Base-by-base conservation (phyloP, 2,329 filamentous ascomycete genomes). In the Botrytis porri region DNA sequence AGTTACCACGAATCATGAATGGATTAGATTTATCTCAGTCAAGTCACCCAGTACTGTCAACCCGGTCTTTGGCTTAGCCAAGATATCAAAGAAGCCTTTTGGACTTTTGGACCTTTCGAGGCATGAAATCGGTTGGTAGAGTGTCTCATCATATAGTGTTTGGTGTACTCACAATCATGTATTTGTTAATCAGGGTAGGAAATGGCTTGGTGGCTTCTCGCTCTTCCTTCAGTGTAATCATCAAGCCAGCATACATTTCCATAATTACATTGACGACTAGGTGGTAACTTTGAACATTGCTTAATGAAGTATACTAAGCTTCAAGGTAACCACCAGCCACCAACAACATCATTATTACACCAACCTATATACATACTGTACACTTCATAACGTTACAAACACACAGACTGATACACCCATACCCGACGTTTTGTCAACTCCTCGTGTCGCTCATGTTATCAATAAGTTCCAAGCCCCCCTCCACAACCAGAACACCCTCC, bases 51-150 rank as follows among this genome's bases (percentile, higher is more conserved):
- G 39, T 71, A 65, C 43, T 59, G 43, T 35, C 61, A n/a, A 71
- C 70, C 70, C 70, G 70, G 70, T 71, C 70, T 25, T 48, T 71
- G 70, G 70, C 62, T 72, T 69, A 61, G 70, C 62, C 70, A 72
- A 72, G 70, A 60, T 32, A 43, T 71, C 59, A 29, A 37, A 45
- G 61, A 32, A 65, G 60, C 60, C 20, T 20, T 54, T 29, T 66
- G 35, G 32, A 39, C 29, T 48, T 37, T 70, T 70, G 35, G 32
- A 54, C 41, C 48, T 37, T 62, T 70, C 69, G 57, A 63, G 43
- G 20, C 48, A 32, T 43, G n/a, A 48, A 60, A 35, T 12, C 43
- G 25, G 1, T 39, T 22, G 16, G 37, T 29, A 25, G 66, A 51
- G 16, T 59, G 66, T 69, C 66, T 69, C 66, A 69, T 48, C 18